Base-by-base conservation (phyloP, 2,329 filamentous ascomycete species). In the Mycogone perniciosa region DNA sequence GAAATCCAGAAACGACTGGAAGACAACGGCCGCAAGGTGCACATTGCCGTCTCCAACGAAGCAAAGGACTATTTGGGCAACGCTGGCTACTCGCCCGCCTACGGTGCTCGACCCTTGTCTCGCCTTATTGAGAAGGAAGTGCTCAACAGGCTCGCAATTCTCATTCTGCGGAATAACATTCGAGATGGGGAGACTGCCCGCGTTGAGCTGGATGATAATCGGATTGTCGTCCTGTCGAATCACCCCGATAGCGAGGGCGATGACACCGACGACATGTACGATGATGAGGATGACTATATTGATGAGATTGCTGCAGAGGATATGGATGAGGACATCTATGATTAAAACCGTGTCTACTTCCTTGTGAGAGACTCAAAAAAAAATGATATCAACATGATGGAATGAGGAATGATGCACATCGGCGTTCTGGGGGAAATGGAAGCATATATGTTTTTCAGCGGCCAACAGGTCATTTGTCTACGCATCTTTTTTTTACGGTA, bases 81-180 rank as follows among this genome's bases (percentile, higher is more conserved):
- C 38, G 88, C 91, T 1, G 93, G 93, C 7, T 99, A 99, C 74
- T 95, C 89, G 10, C 93, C 93, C 1, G 90, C 89, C 1, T 99
- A 99, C 63, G 93, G 93, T 68, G 93, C 93, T 38, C 81, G 93
- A 52, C 93, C 93, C 34, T 74, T 99, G 26, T 83, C 86, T 13
- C 81, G 93, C 48, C 81, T 99, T 53, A 96, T 99, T 60, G 93
- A 99, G 75, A 93, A 93, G 72, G 93, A 99, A 70, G 89, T 99
- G 3, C 82, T 99, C 62, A 99, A 99, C 71, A 84, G 85, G 45
- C 75, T 99, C 56, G 93, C 93, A 2, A 88, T 99, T 38, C 79
- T 97, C 56, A 95, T 99, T 56, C 77, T 99, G 27, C 82, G 90
- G 56, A 89, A 89, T 56, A 84, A 81, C 49, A 85, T 99, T 66